Conservation (phyloP, 768 basidiomycete species). For the Lepiota brunneoincarnata region DNA sequence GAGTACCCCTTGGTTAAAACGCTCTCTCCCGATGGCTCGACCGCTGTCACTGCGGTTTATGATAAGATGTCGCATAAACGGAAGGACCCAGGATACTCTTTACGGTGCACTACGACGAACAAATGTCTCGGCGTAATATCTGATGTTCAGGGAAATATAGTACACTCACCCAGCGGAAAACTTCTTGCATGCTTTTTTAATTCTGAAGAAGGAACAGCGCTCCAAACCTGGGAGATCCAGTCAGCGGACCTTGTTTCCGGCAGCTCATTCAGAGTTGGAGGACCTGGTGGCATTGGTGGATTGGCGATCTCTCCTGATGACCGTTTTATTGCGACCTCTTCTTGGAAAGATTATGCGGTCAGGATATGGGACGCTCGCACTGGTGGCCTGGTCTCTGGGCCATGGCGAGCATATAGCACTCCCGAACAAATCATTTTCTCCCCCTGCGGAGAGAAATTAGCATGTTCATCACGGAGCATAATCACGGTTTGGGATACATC, state of each 20-base stretch:
- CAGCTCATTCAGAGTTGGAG: conserved; percentile 20
- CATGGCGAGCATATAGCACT: not conserved
- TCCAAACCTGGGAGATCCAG: conserved; percentile 19
- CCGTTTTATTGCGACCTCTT: conserved; percentile 8
- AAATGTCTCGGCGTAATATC: too few species aligned
- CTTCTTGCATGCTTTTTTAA: too few species aligned
- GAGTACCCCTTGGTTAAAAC: too few species aligned
- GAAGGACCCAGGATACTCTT: too few species aligned
- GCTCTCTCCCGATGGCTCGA: too few species aligned
- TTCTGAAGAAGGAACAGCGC: too few species aligned
- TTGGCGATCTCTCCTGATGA: conserved; percentile 24
- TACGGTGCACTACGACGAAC: too few species aligned
- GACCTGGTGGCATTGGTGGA: conserved; percentile 35
- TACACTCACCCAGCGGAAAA: too few species aligned
- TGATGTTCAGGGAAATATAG: too few species aligned
- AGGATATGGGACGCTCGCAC: conserved; percentile 9
- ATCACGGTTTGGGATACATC: conserved; percentile 31
- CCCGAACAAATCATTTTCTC: conserved; percentile 8
- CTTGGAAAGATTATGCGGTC: conserved; percentile 1
- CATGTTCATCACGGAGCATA: conserved; percentile 33
- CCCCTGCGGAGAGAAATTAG: conserved; percentile 29
- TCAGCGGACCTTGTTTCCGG: conserved; percentile 14
- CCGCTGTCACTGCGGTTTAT: too few species aligned
- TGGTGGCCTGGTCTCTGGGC: not conserved
- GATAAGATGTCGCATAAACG: too few species aligned